Evolutionary conservation across 2,329 filamentous ascomycete genomes (phyloP).

Genomic region (Didymella pinodella): DNA sequence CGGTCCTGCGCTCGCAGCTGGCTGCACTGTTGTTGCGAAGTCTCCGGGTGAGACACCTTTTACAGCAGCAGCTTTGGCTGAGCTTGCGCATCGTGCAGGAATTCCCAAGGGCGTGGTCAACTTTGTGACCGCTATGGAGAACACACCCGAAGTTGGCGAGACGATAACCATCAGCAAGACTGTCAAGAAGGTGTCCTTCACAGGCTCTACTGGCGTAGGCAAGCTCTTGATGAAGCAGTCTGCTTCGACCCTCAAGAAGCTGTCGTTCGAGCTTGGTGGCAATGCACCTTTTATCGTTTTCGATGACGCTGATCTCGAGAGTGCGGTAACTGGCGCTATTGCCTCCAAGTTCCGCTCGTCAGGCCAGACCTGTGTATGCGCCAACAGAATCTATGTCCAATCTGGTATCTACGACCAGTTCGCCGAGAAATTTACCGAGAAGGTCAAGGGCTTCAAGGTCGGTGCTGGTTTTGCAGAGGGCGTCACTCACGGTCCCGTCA

Average conservation of each 20-base stretch:
- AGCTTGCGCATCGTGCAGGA: slow-evolving; percentile 85
- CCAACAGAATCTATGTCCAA: slow-evolving; percentile 83
- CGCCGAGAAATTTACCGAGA: slow-evolving; percentile 70
- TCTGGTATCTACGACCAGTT: slow-evolving; percentile 80
- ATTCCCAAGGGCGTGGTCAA: slow-evolving; percentile 92
- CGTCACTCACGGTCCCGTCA: slow-evolving; percentile 81
- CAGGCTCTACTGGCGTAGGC: slow-evolving; percentile 73
- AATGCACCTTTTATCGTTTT: slow-evolving; percentile 98
- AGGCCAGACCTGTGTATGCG: slow-evolving; percentile 89
- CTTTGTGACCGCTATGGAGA: slow-evolving; percentile 78
- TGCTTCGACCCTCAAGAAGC: slow-evolving; percentile 81
- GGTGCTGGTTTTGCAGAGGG: slow-evolving; percentile 75
- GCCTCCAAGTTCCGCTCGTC: slow-evolving; percentile 91
- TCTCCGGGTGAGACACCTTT: slow-evolving; percentile 92
- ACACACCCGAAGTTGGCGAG: slow-evolving; percentile 81
- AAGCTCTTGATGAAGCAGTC: slow-evolving; percentile 90
- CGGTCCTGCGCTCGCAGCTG: slow-evolving; percentile 80
- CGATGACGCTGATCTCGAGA: slow-evolving; percentile 89
- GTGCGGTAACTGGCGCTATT: slow-evolving; percentile 82
- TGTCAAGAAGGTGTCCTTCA: slow-evolving; percentile 92
- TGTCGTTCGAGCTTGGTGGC: slow-evolving; percentile 90
- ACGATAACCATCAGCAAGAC: slow-evolving; percentile 77
- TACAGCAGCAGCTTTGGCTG: slow-evolving; percentile 85
- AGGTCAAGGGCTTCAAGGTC: slow-evolving; percentile 77
- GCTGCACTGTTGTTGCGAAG: slow-evolving; percentile 93